A percentile compares a stretch with the other conserved stretches of the same genome.
Evolutionary conservation across 2,329 filamentous ascomycete genomes (phyloP).

Genomic region (Grosmannia penicillata): DNA sequence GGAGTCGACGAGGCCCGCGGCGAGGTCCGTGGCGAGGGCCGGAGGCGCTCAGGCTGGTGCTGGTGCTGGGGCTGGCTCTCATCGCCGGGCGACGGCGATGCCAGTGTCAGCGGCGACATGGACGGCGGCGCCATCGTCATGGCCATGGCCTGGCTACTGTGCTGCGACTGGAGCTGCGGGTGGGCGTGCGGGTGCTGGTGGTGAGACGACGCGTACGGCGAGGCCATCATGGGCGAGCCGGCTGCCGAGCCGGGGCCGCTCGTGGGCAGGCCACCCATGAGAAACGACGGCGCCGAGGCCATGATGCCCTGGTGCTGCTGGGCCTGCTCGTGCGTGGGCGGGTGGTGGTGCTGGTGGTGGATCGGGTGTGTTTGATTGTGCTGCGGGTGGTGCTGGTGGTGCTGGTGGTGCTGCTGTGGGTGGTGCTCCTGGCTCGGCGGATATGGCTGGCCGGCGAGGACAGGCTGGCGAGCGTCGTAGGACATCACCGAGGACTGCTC

Average conservation of each 20-base stretch:
- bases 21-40: not conserved
- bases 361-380: conserved; percentile 2
- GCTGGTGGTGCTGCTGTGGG: conserved; percentile 3
- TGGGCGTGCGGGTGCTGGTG: not conserved
- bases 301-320: not conserved
- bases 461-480: conserved; percentile 35
- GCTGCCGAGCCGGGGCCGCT: not conserved
- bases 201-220: too few species aligned
- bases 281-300: too few species aligned
- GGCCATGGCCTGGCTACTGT: too few species aligned
- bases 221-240: too few species aligned
- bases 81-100: too few species aligned
- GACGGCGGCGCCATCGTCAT: too few species aligned
- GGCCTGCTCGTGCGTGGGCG: not conserved
- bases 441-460: conserved; percentile 19
- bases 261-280: too few species aligned
- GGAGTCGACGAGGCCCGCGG: not conserved
- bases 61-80: not conserved
- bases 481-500: conserved; percentile 27
- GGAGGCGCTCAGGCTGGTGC: not conserved
- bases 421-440: conserved; percentile 1
- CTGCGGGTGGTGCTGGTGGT: not conserved
- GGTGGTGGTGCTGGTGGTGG: conserved; percentile 1
- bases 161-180: not conserved
- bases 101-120: too few species aligned